Conservation (phyloP, 116 monocot genomes). For the Trichopus zeylanicus region DNA sequence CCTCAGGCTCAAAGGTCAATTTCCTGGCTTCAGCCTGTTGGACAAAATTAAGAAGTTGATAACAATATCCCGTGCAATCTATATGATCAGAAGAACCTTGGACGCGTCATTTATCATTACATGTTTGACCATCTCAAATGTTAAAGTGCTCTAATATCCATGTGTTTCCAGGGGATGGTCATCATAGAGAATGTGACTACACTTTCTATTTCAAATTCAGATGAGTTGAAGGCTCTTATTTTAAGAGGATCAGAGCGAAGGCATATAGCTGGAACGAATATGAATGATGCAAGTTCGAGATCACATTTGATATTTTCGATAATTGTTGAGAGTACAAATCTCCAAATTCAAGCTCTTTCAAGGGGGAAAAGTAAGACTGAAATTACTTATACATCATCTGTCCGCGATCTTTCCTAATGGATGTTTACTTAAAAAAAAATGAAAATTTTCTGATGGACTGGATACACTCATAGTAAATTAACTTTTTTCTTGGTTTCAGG, state of each 20-base stretch:
- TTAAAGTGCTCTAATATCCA: neutral
- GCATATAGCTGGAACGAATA: slow-evolving; percentile 78
- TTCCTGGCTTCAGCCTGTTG: too few species aligned
- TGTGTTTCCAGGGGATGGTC: slow-evolving; percentile 73
- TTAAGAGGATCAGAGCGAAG: slow-evolving; percentile 71
- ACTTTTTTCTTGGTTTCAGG: too few species aligned
- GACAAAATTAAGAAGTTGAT: too few species aligned
- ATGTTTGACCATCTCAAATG: neutral
- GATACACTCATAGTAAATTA: too few species aligned
- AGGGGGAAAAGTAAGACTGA: slow-evolving; percentile 79
- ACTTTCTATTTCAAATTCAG: slow-evolving; percentile 58
- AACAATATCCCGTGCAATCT: too few species aligned
- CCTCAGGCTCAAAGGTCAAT: too few species aligned
- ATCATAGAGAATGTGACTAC: slow-evolving; percentile 84
- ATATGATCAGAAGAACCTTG: too few species aligned
- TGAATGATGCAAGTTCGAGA: slow-evolving; percentile 99
- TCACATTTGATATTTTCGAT: slow-evolving; percentile 92
- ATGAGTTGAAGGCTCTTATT: slow-evolving; percentile 64
- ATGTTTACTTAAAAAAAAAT: too few species aligned
- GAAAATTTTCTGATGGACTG: too few species aligned
- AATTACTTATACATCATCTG: too few species aligned
- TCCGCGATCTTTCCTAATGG: too few species aligned
- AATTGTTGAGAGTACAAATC: slow-evolving; percentile 91
- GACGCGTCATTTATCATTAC: neutral
- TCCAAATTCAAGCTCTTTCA: slow-evolving; percentile 79